phyloP scores from a whole-genome alignment of 1,284 basidiomycete genomes.

The Inonotus hispidus region DNA sequence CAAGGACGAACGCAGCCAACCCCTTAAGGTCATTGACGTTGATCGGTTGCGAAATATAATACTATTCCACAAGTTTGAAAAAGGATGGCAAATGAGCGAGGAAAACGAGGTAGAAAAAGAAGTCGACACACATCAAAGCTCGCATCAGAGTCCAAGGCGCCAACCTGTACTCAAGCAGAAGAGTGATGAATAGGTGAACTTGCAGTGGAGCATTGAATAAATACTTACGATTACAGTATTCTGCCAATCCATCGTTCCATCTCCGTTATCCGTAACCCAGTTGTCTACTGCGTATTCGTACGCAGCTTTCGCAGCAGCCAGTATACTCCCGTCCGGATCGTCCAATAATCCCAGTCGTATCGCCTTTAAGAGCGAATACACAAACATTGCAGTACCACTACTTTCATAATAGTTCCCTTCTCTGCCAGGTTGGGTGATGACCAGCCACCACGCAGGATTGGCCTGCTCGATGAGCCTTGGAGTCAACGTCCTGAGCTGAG shows the following conservation, averaged over 20 bases:
- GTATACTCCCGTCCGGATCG: constrained; percentile 31
- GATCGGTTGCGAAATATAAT: constrained; percentile 36
- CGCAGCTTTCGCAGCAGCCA: constrained; percentile 33
- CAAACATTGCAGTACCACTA: constrained; percentile 42
- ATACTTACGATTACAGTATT: constrained; percentile 38
- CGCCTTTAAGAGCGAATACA: constrained; percentile 41
- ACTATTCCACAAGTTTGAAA: constrained; percentile 29
- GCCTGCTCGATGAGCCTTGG: constrained; percentile 36
- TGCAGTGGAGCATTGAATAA: neutral
- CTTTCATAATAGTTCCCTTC: constrained; percentile 46
- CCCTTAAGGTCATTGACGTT: constrained; percentile 43
- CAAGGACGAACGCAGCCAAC: constrained; percentile 41
- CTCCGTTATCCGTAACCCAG: constrained; percentile 37
- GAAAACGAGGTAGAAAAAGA: neutral
- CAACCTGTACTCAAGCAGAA: constrained; percentile 30
- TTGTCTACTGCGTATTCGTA: constrained; percentile 38
- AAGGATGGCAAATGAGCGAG: neutral
- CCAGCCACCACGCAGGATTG: constrained; percentile 45
- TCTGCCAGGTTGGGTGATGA: constrained; percentile 42
- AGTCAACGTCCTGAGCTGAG: constrained; percentile 31
- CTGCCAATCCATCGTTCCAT: constrained; percentile 41
- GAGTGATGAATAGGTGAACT: neutral
- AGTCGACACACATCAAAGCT: constrained; percentile 34
- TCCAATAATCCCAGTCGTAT: constrained; percentile 38
- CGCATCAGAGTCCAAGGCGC: constrained; percentile 36